Conservation (phyloP, 164 flowering plant species). For the Litsea cubeba region DNA sequence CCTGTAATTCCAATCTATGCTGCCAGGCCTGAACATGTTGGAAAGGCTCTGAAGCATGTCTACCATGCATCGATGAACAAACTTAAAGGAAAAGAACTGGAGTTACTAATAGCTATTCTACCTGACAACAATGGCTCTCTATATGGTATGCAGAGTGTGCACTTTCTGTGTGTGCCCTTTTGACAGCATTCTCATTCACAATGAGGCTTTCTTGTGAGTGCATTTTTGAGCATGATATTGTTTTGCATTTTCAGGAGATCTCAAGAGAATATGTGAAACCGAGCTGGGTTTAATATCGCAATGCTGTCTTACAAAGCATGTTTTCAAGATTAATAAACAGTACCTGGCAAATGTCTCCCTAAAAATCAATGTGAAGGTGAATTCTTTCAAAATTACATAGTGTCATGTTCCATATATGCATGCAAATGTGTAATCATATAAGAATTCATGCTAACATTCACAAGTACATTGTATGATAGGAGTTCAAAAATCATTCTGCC, state of each 20-base stretch:
- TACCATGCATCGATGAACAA: conserved; percentile 54
- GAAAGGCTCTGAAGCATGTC: conserved; percentile 70
- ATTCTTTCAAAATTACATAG: too few species aligned
- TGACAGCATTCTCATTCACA: background rate
- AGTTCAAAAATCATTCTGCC: too few species aligned
- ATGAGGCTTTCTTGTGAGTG: background rate
- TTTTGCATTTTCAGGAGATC: conserved; percentile 49
- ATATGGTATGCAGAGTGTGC: conserved; percentile 44
- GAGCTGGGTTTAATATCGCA: conserved; percentile 90
- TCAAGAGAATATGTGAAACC: conserved; percentile 93
- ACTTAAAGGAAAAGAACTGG: conserved; percentile 68
- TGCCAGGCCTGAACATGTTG: conserved; percentile 70
- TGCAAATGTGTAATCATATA: too few species aligned
- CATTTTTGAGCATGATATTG: background rate
- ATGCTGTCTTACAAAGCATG: conserved; percentile 89
- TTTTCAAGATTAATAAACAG: conserved; percentile 82
- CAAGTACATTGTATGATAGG: too few species aligned
- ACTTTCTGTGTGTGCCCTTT: background rate
- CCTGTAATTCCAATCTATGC: conserved; percentile 64
- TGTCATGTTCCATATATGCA: too few species aligned
- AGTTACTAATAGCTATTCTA: conserved; percentile 59
- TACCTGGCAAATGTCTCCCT: conserved; percentile 75
- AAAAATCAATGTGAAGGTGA: conserved; percentile 84
- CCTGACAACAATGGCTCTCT: conserved; percentile 80
- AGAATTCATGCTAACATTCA: too few species aligned